Percentiles rank a stretch among this genome's conserved stretches.
Conservation (phyloP, 73 alveolate genomes). For the Durusdinium trenchii region DNA sequence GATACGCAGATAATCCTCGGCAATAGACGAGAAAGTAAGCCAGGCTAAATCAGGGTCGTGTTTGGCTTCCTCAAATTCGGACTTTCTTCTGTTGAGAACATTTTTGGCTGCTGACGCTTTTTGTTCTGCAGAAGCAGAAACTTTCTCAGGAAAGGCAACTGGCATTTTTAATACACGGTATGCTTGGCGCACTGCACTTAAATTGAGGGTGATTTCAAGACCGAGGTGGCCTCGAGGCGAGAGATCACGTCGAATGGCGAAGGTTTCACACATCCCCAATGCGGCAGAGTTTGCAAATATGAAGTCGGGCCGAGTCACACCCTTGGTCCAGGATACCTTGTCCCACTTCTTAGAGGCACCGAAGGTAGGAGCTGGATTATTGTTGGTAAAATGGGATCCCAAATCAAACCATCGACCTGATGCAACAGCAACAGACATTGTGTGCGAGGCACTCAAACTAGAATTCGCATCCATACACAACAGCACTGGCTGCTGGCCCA, state of each 20-base stretch:
- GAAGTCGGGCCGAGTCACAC: conserved; percentile 4
- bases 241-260: not conserved
- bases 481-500: not conserved
- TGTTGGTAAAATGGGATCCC: not conserved
- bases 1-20: not conserved
- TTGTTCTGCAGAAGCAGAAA: not conserved
- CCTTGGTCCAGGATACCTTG: not conserved
- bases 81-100: not conserved
- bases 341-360: not conserved
- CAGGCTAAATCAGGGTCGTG: not conserved
- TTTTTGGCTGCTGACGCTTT: not conserved
- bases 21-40: not conserved
- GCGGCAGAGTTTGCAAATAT: not conserved
- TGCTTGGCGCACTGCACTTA: not conserved
- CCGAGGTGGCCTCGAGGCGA: not conserved
- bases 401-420: not conserved
- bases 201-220: not conserved
- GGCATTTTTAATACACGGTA: not conserved
- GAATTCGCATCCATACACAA: not conserved
- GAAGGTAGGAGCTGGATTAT: not conserved
- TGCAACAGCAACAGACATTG: not conserved
- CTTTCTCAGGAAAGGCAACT: not conserved
- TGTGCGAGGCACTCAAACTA: not conserved
- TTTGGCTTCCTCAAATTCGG: not conserved
- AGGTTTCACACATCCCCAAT: not conserved